Evolutionary conservation across 2,329 filamentous ascomycete species (phyloP), one percentile per base, ranked within the genome.

Genomic region (Atkinsonella texensis): DNA sequence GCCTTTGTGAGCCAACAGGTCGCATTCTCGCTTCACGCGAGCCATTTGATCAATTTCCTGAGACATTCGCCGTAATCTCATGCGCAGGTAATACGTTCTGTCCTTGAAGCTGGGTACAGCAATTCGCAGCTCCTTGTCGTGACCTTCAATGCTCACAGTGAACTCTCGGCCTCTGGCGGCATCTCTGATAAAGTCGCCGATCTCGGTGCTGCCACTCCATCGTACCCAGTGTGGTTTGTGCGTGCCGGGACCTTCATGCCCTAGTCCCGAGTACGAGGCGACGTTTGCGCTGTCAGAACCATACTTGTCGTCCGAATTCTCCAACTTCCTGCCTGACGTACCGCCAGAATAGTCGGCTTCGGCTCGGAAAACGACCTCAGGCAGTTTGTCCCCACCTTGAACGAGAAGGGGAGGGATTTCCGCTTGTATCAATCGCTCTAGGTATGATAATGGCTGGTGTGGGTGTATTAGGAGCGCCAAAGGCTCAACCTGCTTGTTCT

Each of bases 181-280:
- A 63, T 96, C 90, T 9, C 89, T 82, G 57, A 96, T 93, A 62
- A 96, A 96, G 68, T 95, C 90, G 10, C 90, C 90, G 33, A 96
- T 85, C 64, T 96, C 90, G 1, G 90, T 95, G 32, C 84, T 87
- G 42, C 83, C 81, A 44, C 85, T 89, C 90, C 90, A 96, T 32
- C 89, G 83, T 2, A 95, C 87, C 71, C 91, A 93, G 28, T 63
- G 63, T 2, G 65, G 70, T 39, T 77, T 70, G 5, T 67, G 63
- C 4, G 59, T 73, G 53, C 63, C 64, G 28, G 65, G 71, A 15
- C 70, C 76, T 59, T 87, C 81, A 45, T 77, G 82, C 2, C 85
- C 85, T 1, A 83, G 74, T 0, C 85, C 85, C 32, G 80, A 84
- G 62, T 88, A 89, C 0, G 79, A 81, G 43, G 87, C 84, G 1